Evolutionary conservation across 306 rosid genomes (phyloP), one percentile per base, ranked within the genome.

Genomic region (Myrica gale): DNA sequence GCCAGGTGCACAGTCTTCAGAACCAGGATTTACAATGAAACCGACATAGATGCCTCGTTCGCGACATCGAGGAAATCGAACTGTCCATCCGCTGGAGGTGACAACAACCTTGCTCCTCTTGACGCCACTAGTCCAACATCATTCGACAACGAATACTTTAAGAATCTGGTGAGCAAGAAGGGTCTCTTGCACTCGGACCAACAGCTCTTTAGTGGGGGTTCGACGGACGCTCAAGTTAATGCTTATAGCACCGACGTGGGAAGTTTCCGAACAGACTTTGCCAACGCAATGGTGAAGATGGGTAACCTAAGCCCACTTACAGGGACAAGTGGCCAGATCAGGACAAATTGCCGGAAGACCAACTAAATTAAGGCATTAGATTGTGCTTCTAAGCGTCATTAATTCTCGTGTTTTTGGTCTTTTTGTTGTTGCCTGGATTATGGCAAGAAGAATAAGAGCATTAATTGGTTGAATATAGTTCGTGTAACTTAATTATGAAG

Each of bases 121-220:
- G 94, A 91, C 26, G 74, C 23, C 10, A 78, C 84, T 0, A 78
- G 53, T 8, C 79, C 82, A 5, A 46, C 26, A 67, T 10, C 80
- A 1, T 89, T 87, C 43, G 88, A 91, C 83, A 91, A 86, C 50
- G 77, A 80, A 41, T 91, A 91, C 81, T 91, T 32, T 74, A 71
- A 1, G 0, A 83, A 87, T 8, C 66, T 89, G 86, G 62, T 79
- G 51, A 73, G 52, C 69, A 61, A 80, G 23, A 82, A 70, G 73
- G 97, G 92, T 56, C 79, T 91, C 3, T 66, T 89, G 19, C 89
- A 86, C 82, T 87, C 94, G 0, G 97, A 91, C 37, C 92, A 91
- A 56, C 79, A 78, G 17, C 89, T 91, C 58, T 89, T 81, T 19
- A 87, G 62, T 42, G 83, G 79, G 0, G 89, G 85, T 23, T 83